Percentiles rank a stretch among this genome's conserved stretches.
phyloP scores from a whole-genome alignment of 1,284 basidiomycete species.

The Sanghuangporus sanghuang region DNA sequence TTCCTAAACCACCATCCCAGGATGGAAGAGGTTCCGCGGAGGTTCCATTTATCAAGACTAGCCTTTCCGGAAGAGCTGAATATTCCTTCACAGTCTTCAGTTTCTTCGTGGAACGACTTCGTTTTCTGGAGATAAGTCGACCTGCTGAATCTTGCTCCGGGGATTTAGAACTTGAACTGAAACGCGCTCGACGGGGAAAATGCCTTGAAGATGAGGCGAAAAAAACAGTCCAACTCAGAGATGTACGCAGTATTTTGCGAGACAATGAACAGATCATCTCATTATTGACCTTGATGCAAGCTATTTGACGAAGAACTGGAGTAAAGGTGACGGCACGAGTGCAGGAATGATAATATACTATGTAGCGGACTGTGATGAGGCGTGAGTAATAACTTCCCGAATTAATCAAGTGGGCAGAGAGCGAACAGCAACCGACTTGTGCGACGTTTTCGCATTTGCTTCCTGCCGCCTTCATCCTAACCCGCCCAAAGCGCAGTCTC shows the following conservation, averaged over 20 bases:
- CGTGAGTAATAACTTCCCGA: background rate
- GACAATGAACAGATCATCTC: background rate
- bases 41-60: slow-evolving; percentile 36
- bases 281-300: background rate
- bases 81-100: slow-evolving; percentile 45
- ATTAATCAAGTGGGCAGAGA: background rate
- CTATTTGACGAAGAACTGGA: background rate
- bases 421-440: background rate
- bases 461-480: slow-evolving; percentile 18
- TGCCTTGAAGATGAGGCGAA: background rate
- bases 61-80: slow-evolving; percentile 48
- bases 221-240: background rate
- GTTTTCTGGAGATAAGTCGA: background rate
- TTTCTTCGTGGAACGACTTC: background rate
- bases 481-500: slow-evolving; percentile 21
- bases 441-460: background rate
- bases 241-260: background rate
- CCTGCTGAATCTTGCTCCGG: background rate
- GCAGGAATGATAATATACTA: background rate
- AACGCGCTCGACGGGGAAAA: background rate
- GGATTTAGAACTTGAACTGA: background rate
- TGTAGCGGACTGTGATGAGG: background rate
- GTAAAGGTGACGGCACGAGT: background rate
- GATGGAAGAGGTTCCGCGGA: slow-evolving; percentile 8
- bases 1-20: slow-evolving; percentile 15